Percentiles rank a stretch among this genome's conserved stretches.
These are phyloP conservation scores for Talaromyces wortmannii DNA, from an alignment of 495 filamentous ascomycete species.

Conservation along the genomic window DNA sequence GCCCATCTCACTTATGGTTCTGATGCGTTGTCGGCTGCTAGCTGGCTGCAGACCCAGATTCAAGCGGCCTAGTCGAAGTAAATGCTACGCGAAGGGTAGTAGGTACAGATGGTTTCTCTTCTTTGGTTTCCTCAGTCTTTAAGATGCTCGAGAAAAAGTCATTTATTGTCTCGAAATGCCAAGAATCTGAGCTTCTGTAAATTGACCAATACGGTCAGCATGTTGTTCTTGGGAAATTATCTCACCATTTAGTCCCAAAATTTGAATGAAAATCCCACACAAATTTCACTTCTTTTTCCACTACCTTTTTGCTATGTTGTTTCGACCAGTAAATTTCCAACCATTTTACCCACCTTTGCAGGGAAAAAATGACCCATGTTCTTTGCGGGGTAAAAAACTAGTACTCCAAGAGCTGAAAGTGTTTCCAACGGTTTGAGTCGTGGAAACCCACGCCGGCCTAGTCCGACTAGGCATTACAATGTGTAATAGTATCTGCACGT, in stretches of 20 bases:
- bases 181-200: neutral
- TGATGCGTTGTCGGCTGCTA: constrained; percentile 13
- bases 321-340: neutral
- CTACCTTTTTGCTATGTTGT: neutral
- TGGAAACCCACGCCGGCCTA: neutral
- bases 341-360: neutral
- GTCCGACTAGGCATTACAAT: neutral
- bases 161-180: neutral
- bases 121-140: neutral
- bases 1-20: constrained; percentile 39
- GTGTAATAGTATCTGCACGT: neutral
- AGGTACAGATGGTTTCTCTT: neutral
- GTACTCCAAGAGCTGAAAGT: neutral
- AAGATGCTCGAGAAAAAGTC: neutral
- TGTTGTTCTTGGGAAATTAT: neutral
- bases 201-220: neutral
- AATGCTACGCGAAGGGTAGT: neutral
- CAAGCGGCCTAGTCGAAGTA: neutral
- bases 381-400: neutral
- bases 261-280: too few relatives aligned
- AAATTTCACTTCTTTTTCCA: neutral
- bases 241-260: neutral
- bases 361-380: too few relatives aligned
- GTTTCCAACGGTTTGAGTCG: neutral
- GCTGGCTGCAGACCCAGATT: constrained; percentile 8